phyloP scores from a whole-genome alignment of 257 asterid species.

The Solanum microdontum region DNA sequence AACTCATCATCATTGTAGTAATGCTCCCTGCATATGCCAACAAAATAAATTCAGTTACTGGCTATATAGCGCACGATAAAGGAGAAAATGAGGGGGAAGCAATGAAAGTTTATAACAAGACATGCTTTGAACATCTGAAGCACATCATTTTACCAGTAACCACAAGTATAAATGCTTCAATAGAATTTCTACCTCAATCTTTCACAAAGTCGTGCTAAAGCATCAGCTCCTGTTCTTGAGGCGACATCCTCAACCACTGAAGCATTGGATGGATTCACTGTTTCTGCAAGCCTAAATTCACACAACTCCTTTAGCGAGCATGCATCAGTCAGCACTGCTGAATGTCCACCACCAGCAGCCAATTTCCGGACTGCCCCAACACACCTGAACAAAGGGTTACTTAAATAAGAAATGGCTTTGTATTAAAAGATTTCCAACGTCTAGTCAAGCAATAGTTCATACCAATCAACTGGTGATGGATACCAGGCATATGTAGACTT shows the following conservation, averaged over 20 bases:
- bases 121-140: not conserved
- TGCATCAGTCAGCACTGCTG: slow-evolving; percentile 89
- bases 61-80: not conserved
- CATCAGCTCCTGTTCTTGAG: slow-evolving; percentile 72
- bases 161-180: no score
- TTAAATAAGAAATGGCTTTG: not conserved
- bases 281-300: slow-evolving; percentile 72
- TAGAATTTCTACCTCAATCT: slow-evolving; percentile 47
- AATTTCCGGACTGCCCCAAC: slow-evolving; percentile 84
- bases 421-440: not conserved
- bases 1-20: slow-evolving; percentile 9
- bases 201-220: slow-evolving; percentile 77
- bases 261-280: slow-evolving; percentile 58
- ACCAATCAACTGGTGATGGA: slow-evolving; percentile 98
- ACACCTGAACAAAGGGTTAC: slow-evolving; percentile 40
- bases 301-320: slow-evolving; percentile 88
- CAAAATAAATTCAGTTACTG: not conserved
- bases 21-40: slow-evolving; percentile 51
- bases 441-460: slow-evolving; percentile 9
- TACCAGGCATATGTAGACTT: slow-evolving; percentile 89
- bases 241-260: slow-evolving; percentile 67
- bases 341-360: slow-evolving; percentile 97
- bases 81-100: not conserved
- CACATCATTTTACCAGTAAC: not conserved
- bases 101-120: not conserved